Evolutionary conservation across 2,329 filamentous ascomycete species (phyloP).

Genomic region (Cordyceps cicadae): DNA sequence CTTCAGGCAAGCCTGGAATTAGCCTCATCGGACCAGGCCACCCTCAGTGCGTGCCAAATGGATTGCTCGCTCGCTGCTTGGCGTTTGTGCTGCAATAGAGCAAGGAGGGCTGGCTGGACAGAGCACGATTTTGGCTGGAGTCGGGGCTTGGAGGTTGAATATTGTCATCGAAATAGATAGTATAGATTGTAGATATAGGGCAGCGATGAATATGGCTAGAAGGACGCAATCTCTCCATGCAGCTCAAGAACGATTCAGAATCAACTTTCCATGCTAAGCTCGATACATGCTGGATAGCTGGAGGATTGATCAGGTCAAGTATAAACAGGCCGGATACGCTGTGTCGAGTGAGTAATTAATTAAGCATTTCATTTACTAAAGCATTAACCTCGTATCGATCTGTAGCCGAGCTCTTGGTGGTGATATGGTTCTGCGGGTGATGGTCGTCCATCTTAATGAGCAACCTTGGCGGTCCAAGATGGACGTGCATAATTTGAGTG

Average conservation of each 20-base stretch:
- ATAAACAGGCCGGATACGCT: too few relatives aligned
- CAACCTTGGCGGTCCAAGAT: background rate
- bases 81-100: background rate
- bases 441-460: background rate
- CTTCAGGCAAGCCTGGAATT: background rate
- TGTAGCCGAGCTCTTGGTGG: background rate
- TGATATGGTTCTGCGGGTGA: background rate
- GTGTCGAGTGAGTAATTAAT: too few relatives aligned
- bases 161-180: too few relatives aligned
- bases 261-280: too few relatives aligned
- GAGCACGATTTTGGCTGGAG: background rate
- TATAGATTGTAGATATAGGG: too few relatives aligned
- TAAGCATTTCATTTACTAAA: too few relatives aligned
- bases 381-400: too few relatives aligned
- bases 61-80: constrained; percentile 4
- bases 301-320: too few relatives aligned
- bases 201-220: background rate
- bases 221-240: background rate
- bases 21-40: background rate
- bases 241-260: background rate
- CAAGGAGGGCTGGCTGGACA: background rate
- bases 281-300: background rate
- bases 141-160: background rate
- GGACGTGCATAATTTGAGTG: background rate
- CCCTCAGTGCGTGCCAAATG: background rate